These are phyloP conservation scores for Ophiocordyceps sinensis DNA, from an alignment of 2,329 filamentous ascomycete genomes.

Conservation along the genomic window DNA sequence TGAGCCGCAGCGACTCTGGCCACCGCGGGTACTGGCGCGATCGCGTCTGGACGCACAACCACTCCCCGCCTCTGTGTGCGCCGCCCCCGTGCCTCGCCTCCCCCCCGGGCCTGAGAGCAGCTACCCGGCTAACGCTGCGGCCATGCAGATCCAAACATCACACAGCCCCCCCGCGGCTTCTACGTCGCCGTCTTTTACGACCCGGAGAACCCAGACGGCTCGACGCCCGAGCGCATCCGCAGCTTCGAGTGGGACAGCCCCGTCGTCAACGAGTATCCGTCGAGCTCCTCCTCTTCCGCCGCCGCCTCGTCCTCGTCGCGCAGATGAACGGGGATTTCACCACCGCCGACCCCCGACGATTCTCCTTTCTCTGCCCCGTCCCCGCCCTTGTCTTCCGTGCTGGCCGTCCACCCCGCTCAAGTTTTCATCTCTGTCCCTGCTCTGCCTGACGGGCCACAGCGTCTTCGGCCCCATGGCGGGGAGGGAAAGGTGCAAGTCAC, in stretches of 20 bases:
- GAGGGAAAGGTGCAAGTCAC: too few species aligned
- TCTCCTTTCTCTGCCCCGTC: too few species aligned
- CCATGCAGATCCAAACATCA: too few species aligned
- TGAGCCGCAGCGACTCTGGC: constrained; percentile 2
- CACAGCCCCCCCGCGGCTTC: constrained; percentile 13
- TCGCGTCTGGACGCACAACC: constrained; percentile 9
- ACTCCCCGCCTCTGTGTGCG: constrained; percentile 13
- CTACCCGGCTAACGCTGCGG: too few species aligned
- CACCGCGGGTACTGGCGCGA: constrained; percentile 10
- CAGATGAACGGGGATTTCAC: neutral
- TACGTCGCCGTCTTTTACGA: constrained; percentile 19
- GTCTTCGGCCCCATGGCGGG: too few species aligned
- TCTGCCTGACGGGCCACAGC: too few species aligned
- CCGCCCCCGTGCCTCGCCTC: too few species aligned
- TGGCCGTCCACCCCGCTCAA: too few species aligned
- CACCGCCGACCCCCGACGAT: too few species aligned
- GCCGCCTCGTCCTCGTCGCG: neutral
- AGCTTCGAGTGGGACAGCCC: constrained; percentile 12
- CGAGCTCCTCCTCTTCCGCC: neutral
- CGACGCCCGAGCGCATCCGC: constrained; percentile 9
- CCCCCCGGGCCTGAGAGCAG: too few species aligned
- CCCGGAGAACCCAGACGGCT: constrained; percentile 12
- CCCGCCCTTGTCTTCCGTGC: too few species aligned
- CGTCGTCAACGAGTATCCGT: constrained; percentile 9
- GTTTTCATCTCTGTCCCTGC: too few species aligned